phyloP scores from a whole-genome alignment of 805 yeast species.

The Candida tibetensis region DNA sequence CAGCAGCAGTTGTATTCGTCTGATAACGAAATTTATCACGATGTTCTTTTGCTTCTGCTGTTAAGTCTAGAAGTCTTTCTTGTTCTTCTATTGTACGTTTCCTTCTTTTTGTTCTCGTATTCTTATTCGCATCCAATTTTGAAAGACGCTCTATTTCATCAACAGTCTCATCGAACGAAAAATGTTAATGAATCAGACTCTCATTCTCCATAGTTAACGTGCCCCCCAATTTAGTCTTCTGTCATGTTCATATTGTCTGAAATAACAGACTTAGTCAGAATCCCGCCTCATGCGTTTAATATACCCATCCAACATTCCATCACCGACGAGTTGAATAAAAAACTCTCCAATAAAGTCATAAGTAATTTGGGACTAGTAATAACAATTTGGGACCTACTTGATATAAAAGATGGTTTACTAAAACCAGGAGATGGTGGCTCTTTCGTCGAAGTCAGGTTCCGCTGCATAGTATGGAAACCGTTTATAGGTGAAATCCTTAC shows the following conservation, averaged over 20 bases:
- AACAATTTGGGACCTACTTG: conserved; percentile 77
- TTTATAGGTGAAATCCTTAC: conserved; percentile 89
- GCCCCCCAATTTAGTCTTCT: too few relatives aligned
- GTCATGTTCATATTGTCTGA: conserved; percentile 81
- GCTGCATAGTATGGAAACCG: conserved; percentile 85
- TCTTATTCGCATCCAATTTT: too few relatives aligned
- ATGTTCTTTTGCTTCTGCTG: too few relatives aligned
- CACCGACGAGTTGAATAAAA: conserved; percentile 74
- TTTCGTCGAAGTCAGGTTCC: conserved; percentile 68
- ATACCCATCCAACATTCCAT: conserved; percentile 70
- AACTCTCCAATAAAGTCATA: conserved; percentile 82
- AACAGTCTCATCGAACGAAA: too few relatives aligned
- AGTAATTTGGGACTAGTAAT: conserved; percentile 82
- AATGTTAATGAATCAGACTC: too few relatives aligned
- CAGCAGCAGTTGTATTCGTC: too few relatives aligned
- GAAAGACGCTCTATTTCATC: too few relatives aligned
- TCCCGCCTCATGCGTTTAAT: conserved; percentile 82
- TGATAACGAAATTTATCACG: too few relatives aligned
- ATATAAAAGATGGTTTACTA: conserved; percentile 83
- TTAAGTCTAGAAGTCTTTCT: too few relatives aligned
- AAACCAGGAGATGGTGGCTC: conserved; percentile 95
- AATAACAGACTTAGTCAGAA: conserved; percentile 78
- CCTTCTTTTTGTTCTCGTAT: too few relatives aligned
- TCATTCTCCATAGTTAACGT: too few relatives aligned
- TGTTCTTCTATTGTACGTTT: too few relatives aligned